Percentiles rank a stretch among this genome's conserved stretches.
phyloP scores from a whole-genome alignment of 1,139 yeast genomes.

The Blastobotrys elegans region DNA sequence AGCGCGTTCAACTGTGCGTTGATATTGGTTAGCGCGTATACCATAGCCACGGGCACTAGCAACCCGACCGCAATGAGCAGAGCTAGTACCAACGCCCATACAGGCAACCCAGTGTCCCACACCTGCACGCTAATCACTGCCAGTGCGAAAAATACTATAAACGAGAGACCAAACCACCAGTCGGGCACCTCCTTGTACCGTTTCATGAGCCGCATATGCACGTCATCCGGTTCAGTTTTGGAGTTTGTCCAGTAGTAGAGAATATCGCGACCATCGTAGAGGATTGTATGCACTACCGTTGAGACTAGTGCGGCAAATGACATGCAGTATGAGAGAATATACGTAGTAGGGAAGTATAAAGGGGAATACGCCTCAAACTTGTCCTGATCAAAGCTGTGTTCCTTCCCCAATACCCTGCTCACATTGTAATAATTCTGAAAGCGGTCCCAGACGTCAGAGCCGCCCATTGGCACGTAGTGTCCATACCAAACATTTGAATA shows the following conservation, averaged over 20 bases:
- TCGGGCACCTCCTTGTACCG: constrained; percentile 57
- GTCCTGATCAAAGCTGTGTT: constrained; percentile 42
- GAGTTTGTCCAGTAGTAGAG: constrained; percentile 42
- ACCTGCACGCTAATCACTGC: constrained; percentile 46
- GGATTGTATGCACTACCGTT: constrained; percentile 48
- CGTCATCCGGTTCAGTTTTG: constrained; percentile 48
- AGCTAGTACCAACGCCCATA: constrained; percentile 55
- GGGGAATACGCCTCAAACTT: constrained; percentile 55
- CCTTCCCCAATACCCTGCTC: constrained; percentile 40
- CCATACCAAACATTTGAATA: constrained; percentile 50
- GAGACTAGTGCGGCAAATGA: constrained; percentile 60
- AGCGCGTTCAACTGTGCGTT: constrained; percentile 54
- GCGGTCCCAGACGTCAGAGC: constrained; percentile 42
- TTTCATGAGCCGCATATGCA: constrained; percentile 59
- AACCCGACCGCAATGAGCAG: constrained; percentile 47
- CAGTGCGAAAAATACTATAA: constrained; percentile 45
- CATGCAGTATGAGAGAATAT: constrained; percentile 56
- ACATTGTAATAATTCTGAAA: constrained; percentile 44
- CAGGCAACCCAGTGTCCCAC: constrained; percentile 40
- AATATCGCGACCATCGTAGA: constrained; percentile 55
- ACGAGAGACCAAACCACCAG: constrained; percentile 57
- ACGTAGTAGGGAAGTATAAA: constrained; percentile 58
- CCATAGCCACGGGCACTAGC: constrained; percentile 51
- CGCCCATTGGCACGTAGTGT: constrained; percentile 47
- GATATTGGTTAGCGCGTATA: constrained; percentile 53